phyloP scores from a whole-genome alignment of 306 rosid species.

The Gleditsia sinensis region DNA sequence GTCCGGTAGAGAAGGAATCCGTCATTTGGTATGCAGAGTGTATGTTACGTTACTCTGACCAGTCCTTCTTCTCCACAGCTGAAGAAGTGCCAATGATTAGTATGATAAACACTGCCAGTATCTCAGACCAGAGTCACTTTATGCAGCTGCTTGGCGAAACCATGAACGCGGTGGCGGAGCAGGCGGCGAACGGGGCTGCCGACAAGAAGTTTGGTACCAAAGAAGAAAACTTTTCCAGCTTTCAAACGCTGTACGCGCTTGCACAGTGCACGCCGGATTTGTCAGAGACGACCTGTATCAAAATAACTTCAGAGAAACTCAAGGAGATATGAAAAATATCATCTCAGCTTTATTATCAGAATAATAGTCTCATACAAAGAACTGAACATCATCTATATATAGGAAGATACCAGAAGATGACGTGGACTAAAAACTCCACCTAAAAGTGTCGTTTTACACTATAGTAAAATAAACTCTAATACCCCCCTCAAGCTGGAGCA shows the following conservation, averaged over 20 bases:
- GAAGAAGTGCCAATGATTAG: fast-evolving
- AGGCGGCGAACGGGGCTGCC: slow-evolving; percentile 15
- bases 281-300: not conserved
- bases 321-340: too few relatives aligned
- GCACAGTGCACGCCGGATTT: slow-evolving; percentile 46
- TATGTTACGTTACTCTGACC: slow-evolving; percentile 42
- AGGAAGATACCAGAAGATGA: too few relatives aligned
- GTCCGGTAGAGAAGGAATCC: slow-evolving; percentile 22
- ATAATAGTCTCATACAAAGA: too few relatives aligned
- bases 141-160: slow-evolving; percentile 12
- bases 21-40: slow-evolving; percentile 39
- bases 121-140: slow-evolving; percentile 12
- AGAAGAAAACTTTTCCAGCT: slow-evolving; percentile 4
- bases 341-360: too few relatives aligned
- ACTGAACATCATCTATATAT: too few relatives aligned
- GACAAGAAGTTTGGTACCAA: slow-evolving; percentile 39
- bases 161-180: not conserved
- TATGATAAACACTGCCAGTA: not conserved
- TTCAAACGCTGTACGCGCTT: slow-evolving; percentile 32
- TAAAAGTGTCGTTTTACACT: too few relatives aligned
- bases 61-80: slow-evolving; percentile 12
- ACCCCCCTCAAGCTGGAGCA: too few relatives aligned
- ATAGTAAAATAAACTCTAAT: too few relatives aligned
- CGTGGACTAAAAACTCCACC: too few relatives aligned
- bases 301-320: too few relatives aligned